These are phyloP conservation scores for Chrysanthemum seticuspe DNA, from an alignment of 129 eudicot species.

Conservation along the genomic window DNA sequence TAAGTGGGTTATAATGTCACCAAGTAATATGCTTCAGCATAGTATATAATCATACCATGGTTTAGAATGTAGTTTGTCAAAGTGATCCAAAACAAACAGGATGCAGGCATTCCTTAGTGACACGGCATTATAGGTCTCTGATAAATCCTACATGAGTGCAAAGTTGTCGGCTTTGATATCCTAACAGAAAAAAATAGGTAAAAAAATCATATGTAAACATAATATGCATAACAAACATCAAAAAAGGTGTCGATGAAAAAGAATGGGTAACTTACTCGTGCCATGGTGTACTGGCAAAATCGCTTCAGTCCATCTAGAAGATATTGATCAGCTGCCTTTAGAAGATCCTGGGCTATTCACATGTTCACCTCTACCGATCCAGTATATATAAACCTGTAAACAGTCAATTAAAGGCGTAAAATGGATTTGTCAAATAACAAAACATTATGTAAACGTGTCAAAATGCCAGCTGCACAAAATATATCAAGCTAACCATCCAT, in stretches of 20 bases:
- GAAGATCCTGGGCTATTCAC: conserved; percentile 75
- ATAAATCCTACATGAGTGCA: conserved; percentile 72
- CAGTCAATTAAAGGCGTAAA: too few species aligned
- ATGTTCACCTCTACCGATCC: conserved; percentile 28
- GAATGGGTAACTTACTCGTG: conserved; percentile 38
- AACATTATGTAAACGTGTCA: too few species aligned
- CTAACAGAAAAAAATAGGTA: conserved; percentile 32
- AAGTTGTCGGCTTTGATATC: conserved; percentile 69
- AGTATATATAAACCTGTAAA: too few species aligned
- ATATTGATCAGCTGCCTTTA: conserved; percentile 84
- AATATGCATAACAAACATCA: background rate
- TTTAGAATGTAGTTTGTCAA: conserved; percentile 42
- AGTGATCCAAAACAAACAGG: conserved; percentile 66
- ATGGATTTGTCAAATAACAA: too few species aligned
- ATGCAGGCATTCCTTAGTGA: conserved; percentile 75
- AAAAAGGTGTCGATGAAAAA: background rate
- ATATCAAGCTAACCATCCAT: too few species aligned
- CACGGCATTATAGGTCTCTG: conserved; percentile 73
- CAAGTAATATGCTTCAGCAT: background rate
- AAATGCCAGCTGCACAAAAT: too few species aligned
- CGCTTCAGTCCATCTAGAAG: conserved; percentile 83
- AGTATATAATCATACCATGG: conserved; percentile 58
- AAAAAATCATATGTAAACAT: background rate
- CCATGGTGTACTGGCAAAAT: conserved; percentile 5
- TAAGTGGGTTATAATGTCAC: background rate